These are phyloP conservation scores for Postia placenta DNA, from an alignment of 768 basidiomycete species.

Conservation along the genomic window DNA sequence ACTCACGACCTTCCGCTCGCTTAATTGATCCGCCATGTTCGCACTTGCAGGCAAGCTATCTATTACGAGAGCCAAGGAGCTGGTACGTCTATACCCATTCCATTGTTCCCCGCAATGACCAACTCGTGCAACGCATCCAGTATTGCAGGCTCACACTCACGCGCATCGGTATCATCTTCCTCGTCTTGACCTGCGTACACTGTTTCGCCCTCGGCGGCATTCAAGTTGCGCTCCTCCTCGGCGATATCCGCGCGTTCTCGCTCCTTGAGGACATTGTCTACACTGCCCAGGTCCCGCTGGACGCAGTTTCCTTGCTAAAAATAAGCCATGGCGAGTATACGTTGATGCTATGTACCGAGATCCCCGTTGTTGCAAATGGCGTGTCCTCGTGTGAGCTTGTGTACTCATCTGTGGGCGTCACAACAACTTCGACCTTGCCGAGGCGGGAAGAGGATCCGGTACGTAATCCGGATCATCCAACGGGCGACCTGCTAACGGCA, in stretches of 20 bases:
- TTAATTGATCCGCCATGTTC: not conserved
- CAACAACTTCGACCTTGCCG: not conserved
- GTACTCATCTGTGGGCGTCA: constrained; percentile 4
- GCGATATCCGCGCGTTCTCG: constrained; percentile 35
- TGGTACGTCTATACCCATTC: not conserved
- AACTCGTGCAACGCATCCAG: constrained; percentile 10
- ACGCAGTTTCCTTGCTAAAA: constrained; percentile 25
- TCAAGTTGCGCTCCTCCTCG: constrained; percentile 40
- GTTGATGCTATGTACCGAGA: constrained; percentile 39
- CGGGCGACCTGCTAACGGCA: too few species aligned
- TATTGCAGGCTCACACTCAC: constrained; percentile 26
- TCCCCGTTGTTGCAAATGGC: constrained; percentile 29
- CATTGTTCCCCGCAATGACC: not conserved
- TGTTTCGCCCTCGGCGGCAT: constrained; percentile 48
- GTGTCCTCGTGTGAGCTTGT: constrained; percentile 10
- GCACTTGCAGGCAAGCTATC: constrained; percentile 1
- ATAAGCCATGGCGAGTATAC: constrained; percentile 22
- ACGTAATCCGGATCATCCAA: too few species aligned
- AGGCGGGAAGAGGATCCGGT: not conserved
- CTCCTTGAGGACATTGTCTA: constrained; percentile 33
- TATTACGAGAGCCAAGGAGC: not conserved
- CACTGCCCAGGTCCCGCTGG: constrained; percentile 28
- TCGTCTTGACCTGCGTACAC: constrained; percentile 31
- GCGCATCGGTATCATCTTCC: constrained; percentile 38
- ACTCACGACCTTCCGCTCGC: not conserved